phyloP scores from a whole-genome alignment of 441 rosid species.

The Euphorbia schlechtendalii region DNA sequence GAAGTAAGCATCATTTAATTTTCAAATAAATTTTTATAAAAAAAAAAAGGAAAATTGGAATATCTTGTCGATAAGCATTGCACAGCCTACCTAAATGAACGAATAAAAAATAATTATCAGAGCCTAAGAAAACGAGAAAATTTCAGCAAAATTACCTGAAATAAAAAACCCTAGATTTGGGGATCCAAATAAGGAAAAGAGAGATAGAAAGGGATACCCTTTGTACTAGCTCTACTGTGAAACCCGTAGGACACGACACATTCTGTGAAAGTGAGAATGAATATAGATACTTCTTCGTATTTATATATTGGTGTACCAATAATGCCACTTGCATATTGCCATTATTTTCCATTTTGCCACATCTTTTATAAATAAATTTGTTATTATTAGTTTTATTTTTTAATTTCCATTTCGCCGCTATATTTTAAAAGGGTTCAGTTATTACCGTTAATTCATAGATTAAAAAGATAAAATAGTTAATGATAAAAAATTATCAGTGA shows the following conservation, averaged over 20 bases:
- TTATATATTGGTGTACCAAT: slow-evolving; percentile 14
- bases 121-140: too few species aligned
- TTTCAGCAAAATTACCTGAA: slow-evolving; percentile 7
- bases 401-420: too few species aligned
- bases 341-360: slow-evolving; percentile 16
- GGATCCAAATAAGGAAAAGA: slow-evolving; percentile 24
- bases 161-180: slow-evolving; percentile 38
- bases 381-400: too few species aligned
- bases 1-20: neutral
- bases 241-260: slow-evolving; percentile 27
- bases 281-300: slow-evolving; percentile 6
- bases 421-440: too few species aligned
- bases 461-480: too few species aligned
- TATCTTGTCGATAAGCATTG: neutral
- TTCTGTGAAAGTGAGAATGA: neutral
- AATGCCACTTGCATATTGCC: slow-evolving; percentile 4
- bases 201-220: slow-evolving; percentile 23
- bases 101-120: too few species aligned
- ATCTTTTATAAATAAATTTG: too few species aligned
- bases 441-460: too few species aligned
- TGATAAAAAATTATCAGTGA: too few species aligned
- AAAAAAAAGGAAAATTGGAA: neutral
- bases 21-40: neutral
- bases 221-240: slow-evolving; percentile 21
- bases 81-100: neutral